Base-by-base conservation (phyloP, 208 protist species). In the Acanthamoeba triangularis region DNA sequence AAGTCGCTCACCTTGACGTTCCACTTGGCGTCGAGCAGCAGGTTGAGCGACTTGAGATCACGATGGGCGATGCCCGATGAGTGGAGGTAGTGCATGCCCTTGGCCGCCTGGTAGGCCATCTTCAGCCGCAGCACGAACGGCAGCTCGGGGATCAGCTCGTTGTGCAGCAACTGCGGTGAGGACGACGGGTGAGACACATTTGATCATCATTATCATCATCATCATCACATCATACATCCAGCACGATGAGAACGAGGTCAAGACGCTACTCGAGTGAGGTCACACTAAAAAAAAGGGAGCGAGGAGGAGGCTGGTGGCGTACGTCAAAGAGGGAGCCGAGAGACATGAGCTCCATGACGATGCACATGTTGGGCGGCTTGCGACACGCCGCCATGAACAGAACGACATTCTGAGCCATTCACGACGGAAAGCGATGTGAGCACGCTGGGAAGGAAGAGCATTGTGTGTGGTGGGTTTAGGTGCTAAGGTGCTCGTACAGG, bases 321-420 rank as follows among this genome's bases (percentile, higher is more conserved):
- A 80, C 72, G 30, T 80, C 72, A 37, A 49, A 80, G 30, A 80
- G 35, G 72, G 72, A 52, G 72, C 72, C 72, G 72, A 52, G 72
- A 3, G 35, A 18, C 35, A 49, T 49, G 16, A 41, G 30, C 72
- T 80, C 72, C 72, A 80, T 80, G 35, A 80, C 72, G 35, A 80
- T 52, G 72, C 41, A 80, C 35, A 80, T 49, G 16, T 80, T 80
- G 72, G 72, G 72, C 13, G 72, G 28, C 72, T 80, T 49, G 35
- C 18, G 10, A 16, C 28, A 80, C 18, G 35, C 72, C 3, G 72
- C 72, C 30, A 80, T 37, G 41, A 80, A 80, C 28, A 80, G 72
- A 18, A 80, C 72, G 16, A 80, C 41, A 41, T 80, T 80, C 65
- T n/a, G 65, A n/a, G 33, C 33, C n/a, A 41, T 74, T 4, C 65